These are phyloP conservation scores for Suhomyces sp. DNA, from an alignment of 805 yeast species.

Conservation along the genomic window DNA sequence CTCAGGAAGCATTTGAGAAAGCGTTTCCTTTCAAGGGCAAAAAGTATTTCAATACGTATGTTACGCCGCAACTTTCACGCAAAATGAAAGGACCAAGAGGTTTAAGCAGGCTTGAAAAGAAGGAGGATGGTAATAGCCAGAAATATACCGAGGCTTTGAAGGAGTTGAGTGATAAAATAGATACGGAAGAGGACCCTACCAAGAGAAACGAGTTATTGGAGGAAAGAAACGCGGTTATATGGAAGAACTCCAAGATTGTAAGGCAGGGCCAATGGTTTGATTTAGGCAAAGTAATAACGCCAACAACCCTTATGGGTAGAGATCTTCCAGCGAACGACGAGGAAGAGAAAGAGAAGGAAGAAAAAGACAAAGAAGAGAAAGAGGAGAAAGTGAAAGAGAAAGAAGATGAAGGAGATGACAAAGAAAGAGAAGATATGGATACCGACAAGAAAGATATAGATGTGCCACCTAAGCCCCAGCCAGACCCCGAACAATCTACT, in stretches of 20 bases:
- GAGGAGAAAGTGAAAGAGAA: not conserved
- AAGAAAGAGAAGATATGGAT: not conserved
- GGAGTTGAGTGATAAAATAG: conserved; percentile 11
- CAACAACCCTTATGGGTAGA: conserved; percentile 6
- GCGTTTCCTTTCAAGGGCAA: conserved; percentile 30
- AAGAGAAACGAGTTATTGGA: conserved; percentile 17
- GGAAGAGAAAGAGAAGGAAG: conserved; percentile 4
- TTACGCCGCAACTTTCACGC: conserved; percentile 41
- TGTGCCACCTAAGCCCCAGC: not conserved
- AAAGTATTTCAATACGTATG: conserved; percentile 39
- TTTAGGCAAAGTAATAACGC: conserved; percentile 16
- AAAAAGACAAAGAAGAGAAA: conserved; percentile 3
- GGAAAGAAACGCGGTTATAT: conserved; percentile 25
- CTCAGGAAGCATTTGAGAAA: conserved; percentile 15
- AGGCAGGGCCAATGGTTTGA: conserved; percentile 25
- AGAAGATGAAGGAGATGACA: too few species aligned
- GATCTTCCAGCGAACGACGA: conserved; percentile 6
- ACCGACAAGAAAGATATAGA: not conserved
- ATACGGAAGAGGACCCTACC: conserved; percentile 4
- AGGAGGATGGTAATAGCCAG: conserved; percentile 6
- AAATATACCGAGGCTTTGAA: conserved; percentile 8
- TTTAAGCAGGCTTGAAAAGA: conserved; percentile 13
- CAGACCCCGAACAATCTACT: not conserved
- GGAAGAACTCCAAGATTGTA: conserved; percentile 29
- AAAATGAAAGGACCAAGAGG: conserved; percentile 37